A percentile compares a stretch with the other conserved stretches of the same genome.
phyloP scores from a whole-genome alignment of 345 rosid genomes.

The Mangifera indica region DNA sequence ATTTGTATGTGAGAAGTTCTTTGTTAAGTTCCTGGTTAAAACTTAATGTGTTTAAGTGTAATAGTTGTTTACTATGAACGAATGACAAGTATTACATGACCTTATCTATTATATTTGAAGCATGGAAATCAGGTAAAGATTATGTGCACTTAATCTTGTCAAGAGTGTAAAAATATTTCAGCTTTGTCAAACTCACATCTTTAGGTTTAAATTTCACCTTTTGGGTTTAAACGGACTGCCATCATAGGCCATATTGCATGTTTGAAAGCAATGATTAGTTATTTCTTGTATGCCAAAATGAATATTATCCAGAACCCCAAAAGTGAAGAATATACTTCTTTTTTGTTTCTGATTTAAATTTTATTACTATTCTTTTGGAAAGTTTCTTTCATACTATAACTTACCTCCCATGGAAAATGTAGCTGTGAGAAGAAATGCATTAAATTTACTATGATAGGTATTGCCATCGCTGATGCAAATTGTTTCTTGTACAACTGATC shows the following conservation, averaged over 20 bases:
- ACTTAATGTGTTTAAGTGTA: too few relatives aligned
- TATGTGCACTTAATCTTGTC: too few relatives aligned
- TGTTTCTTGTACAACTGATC: conserved; percentile 1
- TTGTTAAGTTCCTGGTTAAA: too few relatives aligned
- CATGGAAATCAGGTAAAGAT: neutral
- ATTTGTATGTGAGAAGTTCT: too few relatives aligned
- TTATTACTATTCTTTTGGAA: neutral
- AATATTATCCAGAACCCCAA: neutral
- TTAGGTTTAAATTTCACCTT: neutral
- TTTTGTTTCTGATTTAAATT: neutral
- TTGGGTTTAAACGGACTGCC: neutral
- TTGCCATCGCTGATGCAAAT: neutral
- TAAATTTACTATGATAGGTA: neutral
- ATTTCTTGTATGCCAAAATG: too few relatives aligned
- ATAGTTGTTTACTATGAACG: too few relatives aligned
- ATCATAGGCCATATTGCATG: neutral
- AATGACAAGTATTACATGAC: too few relatives aligned
- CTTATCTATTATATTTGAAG: too few relatives aligned
- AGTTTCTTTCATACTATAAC: neutral
- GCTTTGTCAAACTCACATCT: neutral
- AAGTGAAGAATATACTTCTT: neutral
- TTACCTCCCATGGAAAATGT: neutral
- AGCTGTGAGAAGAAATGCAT: neutral
- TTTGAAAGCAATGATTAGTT: neutral
- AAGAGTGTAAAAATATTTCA: neutral